These are phyloP conservation scores for Amylocarpus encephaloides DNA, from an alignment of 2,329 filamentous ascomycete genomes.

Conservation along the genomic window DNA sequence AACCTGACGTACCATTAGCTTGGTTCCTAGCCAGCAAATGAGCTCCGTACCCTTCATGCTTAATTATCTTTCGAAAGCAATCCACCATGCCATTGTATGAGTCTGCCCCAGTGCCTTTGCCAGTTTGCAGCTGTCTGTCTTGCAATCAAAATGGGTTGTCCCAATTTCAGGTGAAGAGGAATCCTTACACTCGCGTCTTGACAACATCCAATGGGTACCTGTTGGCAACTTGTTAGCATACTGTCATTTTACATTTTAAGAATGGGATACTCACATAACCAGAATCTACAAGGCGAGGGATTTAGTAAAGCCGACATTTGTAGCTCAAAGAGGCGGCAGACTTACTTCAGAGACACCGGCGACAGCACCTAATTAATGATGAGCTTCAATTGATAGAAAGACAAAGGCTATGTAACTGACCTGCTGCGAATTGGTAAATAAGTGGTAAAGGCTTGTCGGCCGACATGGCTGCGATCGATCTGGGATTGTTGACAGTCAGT, in stretches of 20 bases:
- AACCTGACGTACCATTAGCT: slow-evolving; percentile 45
- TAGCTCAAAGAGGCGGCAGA: slow-evolving; percentile 16
- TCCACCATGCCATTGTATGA: slow-evolving; percentile 96
- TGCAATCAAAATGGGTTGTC: slow-evolving; percentile 10
- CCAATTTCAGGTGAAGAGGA: neutral
- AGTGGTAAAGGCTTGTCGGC: slow-evolving; percentile 77
- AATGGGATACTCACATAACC: slow-evolving; percentile 59
- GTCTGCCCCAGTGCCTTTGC: slow-evolving; percentile 66
- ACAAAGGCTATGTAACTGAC: slow-evolving; percentile 41
- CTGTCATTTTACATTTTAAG: slow-evolving; percentile 1
- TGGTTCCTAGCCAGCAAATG: neutral
- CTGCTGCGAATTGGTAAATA: slow-evolving; percentile 90
- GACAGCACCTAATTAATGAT: slow-evolving; percentile 62
- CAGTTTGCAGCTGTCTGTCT: slow-evolving; percentile 76
- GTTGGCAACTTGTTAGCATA: slow-evolving; percentile 23
- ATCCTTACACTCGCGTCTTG: slow-evolving; percentile 86
- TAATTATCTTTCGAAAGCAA: slow-evolving; percentile 96
- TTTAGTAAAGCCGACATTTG: slow-evolving; percentile 13
- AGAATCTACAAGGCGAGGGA: slow-evolving; percentile 57
- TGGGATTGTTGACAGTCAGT: slow-evolving; percentile 2
- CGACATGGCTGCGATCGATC: slow-evolving; percentile 47
- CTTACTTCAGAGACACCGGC: slow-evolving; percentile 95
- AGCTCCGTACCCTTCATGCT: slow-evolving; percentile 74
- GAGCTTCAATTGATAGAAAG: slow-evolving; percentile 25
- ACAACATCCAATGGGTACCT: slow-evolving; percentile 99